phyloP scores from a whole-genome alignment of 805 yeast genomes.

The Candida boleticola region DNA sequence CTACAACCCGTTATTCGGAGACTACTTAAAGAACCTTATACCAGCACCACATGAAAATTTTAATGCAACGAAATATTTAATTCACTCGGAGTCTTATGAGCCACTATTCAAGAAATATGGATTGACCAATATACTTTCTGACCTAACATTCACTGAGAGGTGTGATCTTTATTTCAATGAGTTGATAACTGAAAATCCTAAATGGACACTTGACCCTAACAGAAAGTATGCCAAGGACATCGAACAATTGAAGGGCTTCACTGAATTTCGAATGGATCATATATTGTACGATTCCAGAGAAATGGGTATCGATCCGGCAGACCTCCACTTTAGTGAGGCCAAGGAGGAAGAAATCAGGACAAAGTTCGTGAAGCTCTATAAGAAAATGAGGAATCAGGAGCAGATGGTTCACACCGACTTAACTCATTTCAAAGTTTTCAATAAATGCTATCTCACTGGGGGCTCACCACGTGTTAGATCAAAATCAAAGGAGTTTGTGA shows the following conservation, averaged over 20 bases:
- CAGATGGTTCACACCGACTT: constrained; percentile 22
- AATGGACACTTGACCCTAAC: constrained; percentile 17
- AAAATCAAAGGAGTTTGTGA: constrained; percentile 3
- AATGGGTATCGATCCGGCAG: constrained; percentile 8
- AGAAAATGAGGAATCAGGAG: constrained; percentile 16
- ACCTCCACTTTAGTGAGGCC: constrained; percentile 2
- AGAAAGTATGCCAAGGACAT: constrained; percentile 12
- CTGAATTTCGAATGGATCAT: constrained; percentile 5
- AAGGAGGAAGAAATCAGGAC: not conserved
- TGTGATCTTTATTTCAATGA: constrained; percentile 22
- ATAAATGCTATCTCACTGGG: constrained; percentile 21
- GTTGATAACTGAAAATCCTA: constrained; percentile 7
- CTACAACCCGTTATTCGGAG: not conserved
- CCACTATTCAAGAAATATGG: not conserved
- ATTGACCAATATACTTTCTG: constrained; percentile 9
- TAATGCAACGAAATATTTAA: not conserved
- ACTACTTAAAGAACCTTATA: not conserved
- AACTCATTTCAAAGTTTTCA: constrained; percentile 21
- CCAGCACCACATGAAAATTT: constrained; percentile 2
- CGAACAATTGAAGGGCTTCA: constrained; percentile 10
- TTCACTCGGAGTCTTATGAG: constrained; percentile 3
- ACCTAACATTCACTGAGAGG: constrained; percentile 10
- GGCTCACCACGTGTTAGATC: not conserved
- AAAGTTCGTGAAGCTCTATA: constrained; percentile 10
- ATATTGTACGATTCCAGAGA: constrained; percentile 6